A percentile compares a stretch with the other conserved stretches of the same genome.
Conservation (phyloP, 2,329 filamentous ascomycete species). For the Xylariaceae sp. region DNA sequence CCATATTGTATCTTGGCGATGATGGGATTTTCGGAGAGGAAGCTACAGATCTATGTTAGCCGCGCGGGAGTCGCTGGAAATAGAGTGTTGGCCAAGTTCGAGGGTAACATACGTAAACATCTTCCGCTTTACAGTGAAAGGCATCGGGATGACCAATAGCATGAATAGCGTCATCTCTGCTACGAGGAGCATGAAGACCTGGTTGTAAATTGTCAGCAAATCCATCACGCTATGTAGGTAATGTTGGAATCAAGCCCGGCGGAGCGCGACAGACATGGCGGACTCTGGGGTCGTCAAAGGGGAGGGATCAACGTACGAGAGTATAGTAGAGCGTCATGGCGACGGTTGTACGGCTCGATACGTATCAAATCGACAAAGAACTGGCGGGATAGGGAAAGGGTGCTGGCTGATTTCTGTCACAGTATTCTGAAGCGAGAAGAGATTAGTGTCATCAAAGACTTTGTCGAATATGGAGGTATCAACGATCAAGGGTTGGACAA, state of each 20-base stretch:
- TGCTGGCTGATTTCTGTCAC: neutral
- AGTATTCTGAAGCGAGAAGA: neutral
- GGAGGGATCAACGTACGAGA: slow-evolving; percentile 34
- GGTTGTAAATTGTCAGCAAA: slow-evolving; percentile 22
- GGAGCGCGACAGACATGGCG: no score
- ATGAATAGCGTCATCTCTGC: slow-evolving; percentile 79
- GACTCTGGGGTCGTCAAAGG: no score
- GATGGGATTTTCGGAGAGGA: slow-evolving; percentile 82
- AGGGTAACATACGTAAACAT: slow-evolving; percentile 61
- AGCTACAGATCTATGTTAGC: slow-evolving; percentile 45
- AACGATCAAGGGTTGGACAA: neutral
- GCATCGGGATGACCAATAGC: slow-evolving; percentile 77
- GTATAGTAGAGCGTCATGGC: slow-evolving; percentile 48
- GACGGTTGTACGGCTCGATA: slow-evolving; percentile 14
- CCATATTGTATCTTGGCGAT: slow-evolving; percentile 95
- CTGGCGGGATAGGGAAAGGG: neutral
- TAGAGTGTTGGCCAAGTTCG: neutral
- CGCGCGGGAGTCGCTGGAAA: neutral
- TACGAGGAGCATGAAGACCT: slow-evolving; percentile 82
- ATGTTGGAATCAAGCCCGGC: no score
- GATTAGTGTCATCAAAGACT: neutral
- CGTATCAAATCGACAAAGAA: slow-evolving; percentile 3
- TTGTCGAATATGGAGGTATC: neutral
- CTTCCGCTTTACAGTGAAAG: slow-evolving; percentile 77
- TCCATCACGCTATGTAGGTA: slow-evolving; percentile 7